Evolutionary conservation across 2,329 filamentous ascomycete species (phyloP).

Genomic region (Cercospora sesami): DNA sequence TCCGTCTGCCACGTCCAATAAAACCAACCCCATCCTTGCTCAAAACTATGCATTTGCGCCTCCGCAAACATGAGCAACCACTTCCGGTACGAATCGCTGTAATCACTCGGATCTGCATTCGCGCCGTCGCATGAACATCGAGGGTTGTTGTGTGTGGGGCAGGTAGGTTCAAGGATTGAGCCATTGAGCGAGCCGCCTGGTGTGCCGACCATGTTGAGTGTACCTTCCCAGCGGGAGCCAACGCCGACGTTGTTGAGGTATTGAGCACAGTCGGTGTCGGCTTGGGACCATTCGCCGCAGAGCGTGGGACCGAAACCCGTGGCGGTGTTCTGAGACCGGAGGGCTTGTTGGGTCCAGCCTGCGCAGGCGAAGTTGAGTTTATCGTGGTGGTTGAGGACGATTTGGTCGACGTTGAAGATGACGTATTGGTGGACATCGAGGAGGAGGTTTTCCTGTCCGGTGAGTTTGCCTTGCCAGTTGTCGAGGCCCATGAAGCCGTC

Average conservation of each 20-base stretch:
- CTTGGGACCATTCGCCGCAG: conserved; percentile 96
- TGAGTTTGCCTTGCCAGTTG: conserved; percentile 86
- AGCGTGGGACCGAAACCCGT: conserved; percentile 91
- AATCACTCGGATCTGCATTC: conserved; percentile 69
- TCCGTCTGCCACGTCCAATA: conserved; percentile 99
- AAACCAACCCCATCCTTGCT: conserved; percentile 94
- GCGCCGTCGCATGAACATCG: conserved; percentile 73
- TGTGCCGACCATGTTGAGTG: conserved; percentile 59
- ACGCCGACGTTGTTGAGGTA: conserved; percentile 87
- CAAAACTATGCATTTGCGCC: conserved; percentile 93
- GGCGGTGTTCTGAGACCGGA: conserved; percentile 67
- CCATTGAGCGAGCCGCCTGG: conserved; percentile 57
- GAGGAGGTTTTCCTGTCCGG: conserved; percentile 69
- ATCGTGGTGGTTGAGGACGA: conserved; percentile 74
- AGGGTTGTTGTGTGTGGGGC: conserved; percentile 63
- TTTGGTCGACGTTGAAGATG: conserved; percentile 90
- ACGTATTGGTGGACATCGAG: conserved; percentile 99
- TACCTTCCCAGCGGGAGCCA: conserved; percentile 91
- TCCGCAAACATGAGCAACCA: conserved; percentile 89
- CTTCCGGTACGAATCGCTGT: conserved; percentile 73
- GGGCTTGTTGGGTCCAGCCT: conserved; percentile 80
- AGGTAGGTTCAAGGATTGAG: conserved; percentile 68
- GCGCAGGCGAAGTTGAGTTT: conserved; percentile 86
- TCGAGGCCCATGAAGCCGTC: conserved; percentile 90
- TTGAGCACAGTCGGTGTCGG: conserved; percentile 88